Evolutionary conservation across 306 rosid genomes (phyloP).

Genomic region (Corylus heterophylla): DNA sequence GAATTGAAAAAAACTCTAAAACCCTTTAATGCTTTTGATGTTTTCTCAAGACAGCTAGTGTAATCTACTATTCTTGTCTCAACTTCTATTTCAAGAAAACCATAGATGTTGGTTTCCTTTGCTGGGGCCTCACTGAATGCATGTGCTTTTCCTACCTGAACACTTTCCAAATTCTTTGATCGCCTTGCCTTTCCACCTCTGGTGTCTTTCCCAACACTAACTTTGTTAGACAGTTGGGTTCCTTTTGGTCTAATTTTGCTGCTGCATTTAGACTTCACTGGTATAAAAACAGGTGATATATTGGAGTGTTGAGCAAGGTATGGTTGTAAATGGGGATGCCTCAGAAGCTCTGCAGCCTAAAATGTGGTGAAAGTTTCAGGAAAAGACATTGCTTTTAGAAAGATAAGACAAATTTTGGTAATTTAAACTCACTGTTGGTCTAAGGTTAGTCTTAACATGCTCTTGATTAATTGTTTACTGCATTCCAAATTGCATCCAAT

Average conservation of each 20-base stretch:
- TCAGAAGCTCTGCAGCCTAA: slow-evolving; percentile 84
- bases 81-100: too few species aligned
- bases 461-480: slow-evolving; percentile 90
- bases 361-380: slow-evolving; percentile 29
- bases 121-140: too few species aligned
- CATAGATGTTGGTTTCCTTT: too few species aligned
- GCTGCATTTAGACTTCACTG: too few species aligned
- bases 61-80: too few species aligned
- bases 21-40: too few species aligned
- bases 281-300: slow-evolving; percentile 31
- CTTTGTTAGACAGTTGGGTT: too few species aligned
- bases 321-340: slow-evolving; percentile 78
- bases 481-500: slow-evolving; percentile 18
- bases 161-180: too few species aligned
- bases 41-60: too few species aligned
- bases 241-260: too few species aligned
- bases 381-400: slow-evolving; percentile 19
- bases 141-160: too few species aligned
- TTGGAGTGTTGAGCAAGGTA: slow-evolving; percentile 67
- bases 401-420: slow-evolving; percentile 13
- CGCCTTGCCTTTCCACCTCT: slow-evolving; percentile 22
- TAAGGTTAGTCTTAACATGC: slow-evolving; percentile 92
- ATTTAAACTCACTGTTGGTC: slow-evolving; percentile 81
- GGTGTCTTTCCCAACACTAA: background rate
- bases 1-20: too few species aligned